Evolutionary conservation across 768 basidiomycete species (phyloP), one percentile per base, ranked within the genome.

Genomic region (Steccherinum ochraceum): DNA sequence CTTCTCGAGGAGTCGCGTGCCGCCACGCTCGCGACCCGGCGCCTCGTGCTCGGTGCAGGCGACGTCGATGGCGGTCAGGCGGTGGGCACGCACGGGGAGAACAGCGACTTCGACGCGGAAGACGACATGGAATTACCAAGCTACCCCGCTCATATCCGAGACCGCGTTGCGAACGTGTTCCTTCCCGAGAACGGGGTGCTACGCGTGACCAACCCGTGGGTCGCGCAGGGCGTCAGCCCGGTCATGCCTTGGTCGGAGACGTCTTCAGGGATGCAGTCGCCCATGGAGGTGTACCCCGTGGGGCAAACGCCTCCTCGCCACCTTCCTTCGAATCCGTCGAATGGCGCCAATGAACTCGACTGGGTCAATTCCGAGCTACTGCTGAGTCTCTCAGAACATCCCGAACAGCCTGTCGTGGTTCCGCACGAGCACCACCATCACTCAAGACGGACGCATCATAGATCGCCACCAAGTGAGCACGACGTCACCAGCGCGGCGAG

Each of bases 281-380:
- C 53, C 23, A 39, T 56, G 26, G 62, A 60, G 56, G 46, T 4
- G 46, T 45, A 10, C 52, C 25, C 43, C 24, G 51, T 11, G 45
- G 49, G 12, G 51, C 56, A 13, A 49, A 25, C 19, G 35, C 16
- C 16, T 49, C 53, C 40, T 45, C 50, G 27, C 41, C 61, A 68
- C 40, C 61, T 66, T n/a, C 59, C 64, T 18, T 51, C 58, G 20
- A 69, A 13, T 63, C 77, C 19, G 73, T 69, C 47, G 57, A 67
- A 40, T 67, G 67, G 55, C 30, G 51, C 52, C 50, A 70, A 75
- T 0, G 76, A 81, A 2, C 72, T 89, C 48, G 84, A 89, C 48
- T 90, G 86, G 82, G 80, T 91, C 51, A 90, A 93, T 65, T 87
- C 87, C 4, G 93, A 93, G 67, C 76, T 95, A 2, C 70, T 93